phyloP scores from a whole-genome alignment of 768 basidiomycete species.

The Bullera alba region DNA sequence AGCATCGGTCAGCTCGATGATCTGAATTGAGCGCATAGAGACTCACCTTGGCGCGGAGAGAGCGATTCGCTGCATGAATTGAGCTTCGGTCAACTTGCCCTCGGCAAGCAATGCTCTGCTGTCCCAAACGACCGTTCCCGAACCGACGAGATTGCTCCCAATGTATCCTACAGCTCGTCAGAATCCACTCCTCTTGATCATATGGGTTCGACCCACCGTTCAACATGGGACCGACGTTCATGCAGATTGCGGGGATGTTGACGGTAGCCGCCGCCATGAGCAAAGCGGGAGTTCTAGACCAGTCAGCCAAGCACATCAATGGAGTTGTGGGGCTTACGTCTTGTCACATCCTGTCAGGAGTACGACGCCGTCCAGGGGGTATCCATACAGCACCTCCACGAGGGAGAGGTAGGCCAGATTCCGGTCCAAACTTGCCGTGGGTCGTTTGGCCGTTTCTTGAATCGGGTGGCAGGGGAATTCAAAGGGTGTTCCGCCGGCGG shows the following conservation, averaged over 20 bases:
- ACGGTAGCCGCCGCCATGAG: conserved; percentile 43
- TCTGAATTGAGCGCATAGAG: no score
- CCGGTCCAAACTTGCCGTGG: conserved; percentile 41
- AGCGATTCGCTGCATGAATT: conserved; percentile 34
- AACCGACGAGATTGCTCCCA: conserved; percentile 29
- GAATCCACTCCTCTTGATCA: neutral
- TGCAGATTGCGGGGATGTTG: conserved; percentile 41
- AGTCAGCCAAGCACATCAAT: neutral
- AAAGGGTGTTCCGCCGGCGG: conserved; percentile 43
- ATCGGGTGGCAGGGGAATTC: conserved; percentile 47
- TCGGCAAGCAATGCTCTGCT: conserved; percentile 25
- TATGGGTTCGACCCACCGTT: conserved; percentile 25
- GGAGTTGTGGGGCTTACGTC: conserved; percentile 20
- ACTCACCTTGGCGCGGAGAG: conserved; percentile 35
- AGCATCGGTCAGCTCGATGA: no score
- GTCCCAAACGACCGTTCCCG: conserved; percentile 43
- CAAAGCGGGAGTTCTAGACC: conserved; percentile 37
- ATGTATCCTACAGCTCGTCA: conserved; percentile 20
- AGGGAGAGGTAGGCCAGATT: conserved; percentile 41
- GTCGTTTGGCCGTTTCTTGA: conserved; percentile 43
- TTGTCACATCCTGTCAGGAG: conserved; percentile 41
- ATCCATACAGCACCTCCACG: conserved; percentile 43
- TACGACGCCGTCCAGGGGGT: conserved; percentile 44
- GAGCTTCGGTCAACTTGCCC: conserved; percentile 31
- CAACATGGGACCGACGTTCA: conserved; percentile 45